Evolutionary conservation across 805 yeast genomes (phyloP).

Genomic region (Ogataea sp.): DNA sequence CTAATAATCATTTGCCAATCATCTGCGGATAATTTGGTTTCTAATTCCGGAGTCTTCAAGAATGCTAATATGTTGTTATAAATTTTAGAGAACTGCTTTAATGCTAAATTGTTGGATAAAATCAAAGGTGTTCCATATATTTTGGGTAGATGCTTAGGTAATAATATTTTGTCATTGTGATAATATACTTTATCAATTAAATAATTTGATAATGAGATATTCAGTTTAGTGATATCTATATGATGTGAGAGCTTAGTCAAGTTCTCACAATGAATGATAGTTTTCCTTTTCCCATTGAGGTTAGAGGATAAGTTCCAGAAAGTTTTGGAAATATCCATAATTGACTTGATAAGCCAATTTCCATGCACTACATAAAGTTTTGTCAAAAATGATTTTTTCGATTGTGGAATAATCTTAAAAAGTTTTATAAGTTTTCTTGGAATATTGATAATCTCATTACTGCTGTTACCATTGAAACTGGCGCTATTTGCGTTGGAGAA

Average conservation of each 20-base stretch:
- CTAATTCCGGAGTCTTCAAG: constrained; percentile 18
- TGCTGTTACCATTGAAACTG: neutral
- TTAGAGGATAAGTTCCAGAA: constrained; percentile 25
- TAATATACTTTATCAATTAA: constrained; percentile 45
- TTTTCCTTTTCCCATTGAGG: constrained; percentile 6
- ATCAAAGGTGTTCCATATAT: constrained; percentile 25
- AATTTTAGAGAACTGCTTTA: constrained; percentile 23
- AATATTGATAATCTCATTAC: constrained; percentile 8
- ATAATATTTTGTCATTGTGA: constrained; percentile 39
- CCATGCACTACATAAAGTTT: constrained; percentile 82
- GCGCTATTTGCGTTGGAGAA: neutral
- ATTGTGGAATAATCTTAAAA: constrained; percentile 47
- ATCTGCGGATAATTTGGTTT: constrained; percentile 10
- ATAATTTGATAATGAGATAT: constrained; percentile 71
- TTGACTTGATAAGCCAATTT: constrained; percentile 78
- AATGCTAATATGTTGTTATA: constrained; percentile 26
- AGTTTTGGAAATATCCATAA: constrained; percentile 62
- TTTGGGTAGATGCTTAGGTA: constrained; percentile 34
- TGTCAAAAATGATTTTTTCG: constrained; percentile 42
- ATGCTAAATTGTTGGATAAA: constrained; percentile 12
- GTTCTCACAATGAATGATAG: constrained; percentile 27
- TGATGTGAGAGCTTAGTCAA: constrained; percentile 31
- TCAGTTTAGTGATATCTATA: constrained; percentile 68
- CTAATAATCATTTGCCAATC: constrained; percentile 24
- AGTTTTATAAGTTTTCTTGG: constrained; percentile 32